Evolutionary conservation across 345 rosid species (phyloP).

Genomic region (Luvunga scandens): DNA sequence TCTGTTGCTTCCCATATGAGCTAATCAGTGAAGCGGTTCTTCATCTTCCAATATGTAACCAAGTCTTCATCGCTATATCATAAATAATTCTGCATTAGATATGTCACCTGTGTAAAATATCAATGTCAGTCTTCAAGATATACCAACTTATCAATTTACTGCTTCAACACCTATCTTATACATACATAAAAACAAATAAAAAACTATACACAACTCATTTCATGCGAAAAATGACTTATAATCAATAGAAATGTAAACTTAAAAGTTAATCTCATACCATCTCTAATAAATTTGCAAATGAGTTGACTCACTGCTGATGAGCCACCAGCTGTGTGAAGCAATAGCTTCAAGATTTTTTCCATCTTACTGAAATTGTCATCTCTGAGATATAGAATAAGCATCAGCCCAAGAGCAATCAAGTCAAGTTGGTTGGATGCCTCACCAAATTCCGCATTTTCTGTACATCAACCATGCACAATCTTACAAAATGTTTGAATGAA

Average conservation of each 20-base stretch:
- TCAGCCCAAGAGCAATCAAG: slow-evolving; percentile 48
- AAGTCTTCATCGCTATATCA: slow-evolving; percentile 38
- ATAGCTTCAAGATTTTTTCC: slow-evolving; percentile 45
- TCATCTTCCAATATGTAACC: slow-evolving; percentile 48
- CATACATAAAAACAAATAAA: neutral
- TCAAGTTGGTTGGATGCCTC: slow-evolving; percentile 38
- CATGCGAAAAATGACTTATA: neutral
- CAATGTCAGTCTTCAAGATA: slow-evolving; percentile 11
- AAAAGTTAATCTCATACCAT: slow-evolving; percentile 36
- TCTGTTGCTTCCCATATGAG: slow-evolving; percentile 51
- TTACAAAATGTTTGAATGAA: slow-evolving; percentile 57
- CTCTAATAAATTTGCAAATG: slow-evolving; percentile 45
- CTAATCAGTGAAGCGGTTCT: slow-evolving; percentile 49
- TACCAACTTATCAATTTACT: neutral
- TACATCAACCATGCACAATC: slow-evolving; percentile 28
- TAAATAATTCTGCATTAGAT: slow-evolving; percentile 44
- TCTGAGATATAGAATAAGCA: slow-evolving; percentile 47
- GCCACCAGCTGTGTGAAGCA: slow-evolving; percentile 51
- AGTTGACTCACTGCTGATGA: slow-evolving; percentile 47
- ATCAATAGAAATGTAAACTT: neutral
- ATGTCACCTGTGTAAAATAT: slow-evolving; percentile 45
- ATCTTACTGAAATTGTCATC: slow-evolving; percentile 31
- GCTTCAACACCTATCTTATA: neutral
- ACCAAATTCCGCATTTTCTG: slow-evolving; percentile 20
- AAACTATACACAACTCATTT: neutral